Evolutionary conservation across 192 early-diverging fungal genomes (phyloP), one percentile per base, ranked within the genome.

Genomic region (Backusella parvicylindrica): DNA sequence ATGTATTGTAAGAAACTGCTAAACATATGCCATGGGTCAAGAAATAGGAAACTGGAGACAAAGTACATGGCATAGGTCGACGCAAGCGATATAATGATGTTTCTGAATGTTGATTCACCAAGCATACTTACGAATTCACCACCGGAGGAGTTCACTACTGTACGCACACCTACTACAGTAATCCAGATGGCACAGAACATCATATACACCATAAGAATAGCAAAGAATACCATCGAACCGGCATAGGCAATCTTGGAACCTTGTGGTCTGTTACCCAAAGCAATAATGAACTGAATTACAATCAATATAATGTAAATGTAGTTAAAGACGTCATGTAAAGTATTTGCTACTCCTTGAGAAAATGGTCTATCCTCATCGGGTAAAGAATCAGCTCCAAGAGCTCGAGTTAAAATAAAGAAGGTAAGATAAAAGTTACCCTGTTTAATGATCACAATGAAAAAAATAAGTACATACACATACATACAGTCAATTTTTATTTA

Each of bases 211-310:
- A 85, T 86, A 32, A 89, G 80, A 6, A 86, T 2, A 16, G 82
- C 80, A 79, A 85, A 88, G 68, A 86, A 81, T 12, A 78, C 31
- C 86, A 95, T 95, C 38, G 86, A 89, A 23, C 85, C 71, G 32
- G 86, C 88, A 77, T 95, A 96, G 30, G 96, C 87, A 40, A 83
- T 84, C 81, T 88, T 92, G 28, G 86, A 78, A n/a, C 95, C 97
- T 81, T 98, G 95, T 53, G 98, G 98, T 40, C 96, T 88, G 82
- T 99, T 99, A 73, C 98, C 98, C 78, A 99, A 84, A 76, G 95
- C 91, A 21, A 92, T 86, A 43, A 99, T 92, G 81, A 99, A 93
- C 73, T 91, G 89, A 28, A 91, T 87, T 38, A 95, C 85, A 56
- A 98, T 81, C 36, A 95, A 85, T 56, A 93, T 71, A 28, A 96